Conservation (phyloP, 2,329 filamentous ascomycete genomes). For the Fusarium tjaetaba region DNA sequence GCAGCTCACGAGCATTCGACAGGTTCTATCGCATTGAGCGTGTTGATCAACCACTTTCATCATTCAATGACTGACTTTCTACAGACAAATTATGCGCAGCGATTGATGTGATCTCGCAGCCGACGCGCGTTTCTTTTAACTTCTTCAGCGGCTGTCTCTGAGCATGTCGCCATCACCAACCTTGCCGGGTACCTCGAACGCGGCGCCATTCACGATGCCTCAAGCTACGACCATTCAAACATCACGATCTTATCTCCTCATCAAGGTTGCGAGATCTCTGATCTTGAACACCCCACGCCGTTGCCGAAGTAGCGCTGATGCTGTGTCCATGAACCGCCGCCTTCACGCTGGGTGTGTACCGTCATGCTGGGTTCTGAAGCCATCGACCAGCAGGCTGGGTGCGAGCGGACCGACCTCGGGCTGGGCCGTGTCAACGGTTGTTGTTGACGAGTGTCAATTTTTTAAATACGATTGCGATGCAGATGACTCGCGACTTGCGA, state of each 20-base stretch:
- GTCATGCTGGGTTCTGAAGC: background rate
- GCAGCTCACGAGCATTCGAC: background rate
- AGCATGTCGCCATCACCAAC: background rate
- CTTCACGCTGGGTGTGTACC: background rate
- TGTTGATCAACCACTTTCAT: background rate
- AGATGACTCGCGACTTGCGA: background rate
- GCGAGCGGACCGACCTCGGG: conserved; percentile 24
- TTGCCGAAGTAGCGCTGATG: background rate
- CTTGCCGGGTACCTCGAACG: background rate
- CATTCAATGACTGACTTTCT: conserved; percentile 33
- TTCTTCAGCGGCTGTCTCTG: no score
- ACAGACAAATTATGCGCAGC: background rate
- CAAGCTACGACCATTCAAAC: background rate
- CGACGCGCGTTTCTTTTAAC: background rate
- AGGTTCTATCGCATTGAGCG: background rate
- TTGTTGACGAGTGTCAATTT: conserved; percentile 42
- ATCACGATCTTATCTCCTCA: background rate
- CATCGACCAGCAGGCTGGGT: background rate
- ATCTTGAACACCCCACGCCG: background rate
- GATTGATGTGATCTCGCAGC: no score
- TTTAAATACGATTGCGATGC: background rate
- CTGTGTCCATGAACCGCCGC: no score
- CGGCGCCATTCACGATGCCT: background rate
- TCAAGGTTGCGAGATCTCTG: background rate
- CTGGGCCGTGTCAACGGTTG: conserved; percentile 40